Base-by-base conservation (phyloP, 2,329 filamentous ascomycete genomes). In the Raffaelea deltoideospora region DNA sequence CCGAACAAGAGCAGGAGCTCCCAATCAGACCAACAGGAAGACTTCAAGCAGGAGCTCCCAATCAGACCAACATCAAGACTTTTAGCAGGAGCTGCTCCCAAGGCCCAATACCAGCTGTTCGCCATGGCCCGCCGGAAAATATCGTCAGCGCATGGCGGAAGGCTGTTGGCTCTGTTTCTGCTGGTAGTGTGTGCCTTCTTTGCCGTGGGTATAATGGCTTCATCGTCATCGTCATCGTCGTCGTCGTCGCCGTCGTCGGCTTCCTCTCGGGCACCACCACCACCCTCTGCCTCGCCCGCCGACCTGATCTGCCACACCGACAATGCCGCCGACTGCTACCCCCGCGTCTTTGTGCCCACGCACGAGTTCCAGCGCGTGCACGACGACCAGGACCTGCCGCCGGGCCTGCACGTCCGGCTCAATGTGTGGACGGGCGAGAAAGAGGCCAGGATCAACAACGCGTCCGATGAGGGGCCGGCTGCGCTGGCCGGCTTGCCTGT, bases 381-480 rank as follows among this genome's bases (percentile, higher is more conserved):
- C 41, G 64, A 72, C 26, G 77, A 78, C 45, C 77, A 82, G 51
- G 67, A 78, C 27, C 50, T 82, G 4, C 76, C 77, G 1, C 55
- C 63, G 0, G 77, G 77, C 6, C 63, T 82, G 5, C 77, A 82
- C 50, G 65, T 81, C 35, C 69, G 76, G 28, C 55, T 82, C 37
- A 71, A 82, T 49, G 63, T 82, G 33, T 63, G 64, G 45, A 76
- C 74, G 0, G 76, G 77, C 18, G 47, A 63, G 45, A 76, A 72
- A 45, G 73, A 79, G 50, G 77, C 76, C 45, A 76, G 78, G 48
- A 61, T 80, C 42, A 72, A 80, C 52, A 61, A 75, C 15, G 71
- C 71, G 1, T 58, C 58, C 11, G 71, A 76, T 43, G 49, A 53
- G 15, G 56, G 63, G 34, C 51, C 62, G 14, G 57, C 57, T 1